Evolutionary conservation across 805 yeast genomes (phyloP).

Genomic region (Ogataea degrootiae): DNA sequence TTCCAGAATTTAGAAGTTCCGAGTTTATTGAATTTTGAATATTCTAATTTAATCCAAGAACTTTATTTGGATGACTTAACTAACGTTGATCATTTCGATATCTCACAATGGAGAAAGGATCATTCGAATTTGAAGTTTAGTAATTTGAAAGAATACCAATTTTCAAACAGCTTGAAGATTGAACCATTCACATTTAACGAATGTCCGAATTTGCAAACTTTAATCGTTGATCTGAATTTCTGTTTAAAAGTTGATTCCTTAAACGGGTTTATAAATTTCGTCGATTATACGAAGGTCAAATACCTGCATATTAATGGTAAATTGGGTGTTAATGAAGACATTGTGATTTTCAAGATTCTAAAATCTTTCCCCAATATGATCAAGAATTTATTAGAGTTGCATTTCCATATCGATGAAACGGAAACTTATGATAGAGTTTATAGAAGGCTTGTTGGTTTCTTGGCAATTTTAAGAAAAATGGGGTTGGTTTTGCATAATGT

Average conservation of each 20-base stretch:
- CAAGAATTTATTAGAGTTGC: constrained; percentile 20
- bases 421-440: constrained; percentile 25
- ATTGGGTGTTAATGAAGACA: constrained; percentile 31
- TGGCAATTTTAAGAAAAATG: constrained; percentile 30
- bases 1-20: constrained; percentile 12
- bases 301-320: constrained; percentile 22
- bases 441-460: constrained; percentile 30
- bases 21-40: constrained; percentile 20
- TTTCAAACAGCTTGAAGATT: constrained; percentile 18
- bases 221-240: constrained; percentile 26
- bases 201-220: constrained; percentile 23
- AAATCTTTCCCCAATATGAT: constrained; percentile 26
- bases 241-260: constrained; percentile 21
- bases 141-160: constrained; percentile 17
- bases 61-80: constrained; percentile 20
- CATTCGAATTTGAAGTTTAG: constrained; percentile 7
- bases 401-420: constrained; percentile 21
- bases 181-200: constrained; percentile 21
- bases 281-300: constrained; percentile 17
- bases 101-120: constrained; percentile 20
- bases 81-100: constrained; percentile 12
- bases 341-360: constrained; percentile 26
- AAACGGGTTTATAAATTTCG: constrained; percentile 23
- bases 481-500: constrained; percentile 23
- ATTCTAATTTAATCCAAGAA: constrained; percentile 21